Evolutionary conservation across 2,329 filamentous ascomycete genomes (phyloP), one percentile per base, ranked within the genome.

Genomic region (Pseudomassariella vexata): DNA sequence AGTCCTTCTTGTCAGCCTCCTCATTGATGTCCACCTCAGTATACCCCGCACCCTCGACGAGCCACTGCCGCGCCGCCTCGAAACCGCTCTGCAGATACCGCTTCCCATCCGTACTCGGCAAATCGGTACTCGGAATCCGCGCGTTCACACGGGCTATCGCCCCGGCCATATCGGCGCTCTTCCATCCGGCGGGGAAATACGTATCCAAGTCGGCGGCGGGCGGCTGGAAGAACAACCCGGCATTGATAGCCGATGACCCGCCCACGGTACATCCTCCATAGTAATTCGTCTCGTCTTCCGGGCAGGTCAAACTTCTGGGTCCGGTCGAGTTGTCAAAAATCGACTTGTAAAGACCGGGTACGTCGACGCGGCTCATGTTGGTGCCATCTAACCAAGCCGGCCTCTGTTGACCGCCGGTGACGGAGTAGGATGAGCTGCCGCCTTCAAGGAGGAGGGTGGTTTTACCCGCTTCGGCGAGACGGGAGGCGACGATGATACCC

Each of bases 221-320:
- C 5, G 70, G 69, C 38, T 73, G 62, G 38, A 73, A 71, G 47
- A 63, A 73, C 2, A 73, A 47, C 7, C 68, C 68, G 5, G 69
- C 70, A 34, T 74, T 74, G 49, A 74, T 68, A 8, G 70, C 68
- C 28, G 63, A 68, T 35, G 60, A 64, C 7, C 70, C 70, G 5
- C 70, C 69, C 10, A 73, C 55, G 0, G 66, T 65, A 45, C 71
- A 76, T 18, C 62, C 71, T 16, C 64, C 58, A n/a, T n/a, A n/a
- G n/a, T n/a, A n/a, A n/a, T n/a, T n/a, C 10, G 65, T 50, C 4
- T 59, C 45, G 6, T 59, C 56, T 3, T 58, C 39, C 5, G 45
- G 40, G 39, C 69, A 73, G 3, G 60, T 45, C 15, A 73, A 44
- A 7, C 24, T 24, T 57, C 49, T 3, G 59, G 56, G 9, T 48